phyloP scores from a whole-genome alignment of 1,284 basidiomycete genomes.

The Waitea zeae region DNA sequence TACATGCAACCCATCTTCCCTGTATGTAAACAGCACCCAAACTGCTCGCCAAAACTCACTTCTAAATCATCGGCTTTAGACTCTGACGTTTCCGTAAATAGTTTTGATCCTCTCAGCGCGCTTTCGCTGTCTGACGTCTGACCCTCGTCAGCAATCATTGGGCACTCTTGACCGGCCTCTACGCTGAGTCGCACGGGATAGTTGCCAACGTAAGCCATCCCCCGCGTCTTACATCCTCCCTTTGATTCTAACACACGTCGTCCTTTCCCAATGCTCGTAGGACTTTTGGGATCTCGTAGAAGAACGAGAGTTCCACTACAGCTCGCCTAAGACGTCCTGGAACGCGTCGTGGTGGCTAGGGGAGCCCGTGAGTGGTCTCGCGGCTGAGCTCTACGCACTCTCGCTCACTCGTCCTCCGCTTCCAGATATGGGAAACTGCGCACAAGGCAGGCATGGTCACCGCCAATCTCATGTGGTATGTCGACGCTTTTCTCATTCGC shows the following conservation, averaged over 20 bases:
- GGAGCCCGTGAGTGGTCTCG: constrained; percentile 52
- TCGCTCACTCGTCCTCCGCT: neutral
- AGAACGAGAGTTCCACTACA: constrained; percentile 53
- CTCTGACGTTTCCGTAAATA: constrained; percentile 76
- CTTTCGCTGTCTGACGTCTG: constrained; percentile 1
- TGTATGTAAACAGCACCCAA: constrained; percentile 21
- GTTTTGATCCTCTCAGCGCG: neutral
- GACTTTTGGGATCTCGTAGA: constrained; percentile 73
- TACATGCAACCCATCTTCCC: constrained; percentile 79
- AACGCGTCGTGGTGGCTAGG: constrained; percentile 72
- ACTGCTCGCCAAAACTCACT: constrained; percentile 2
- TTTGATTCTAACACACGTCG: neutral
- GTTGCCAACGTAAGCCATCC: constrained; percentile 56
- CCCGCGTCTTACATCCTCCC: too few relatives aligned
- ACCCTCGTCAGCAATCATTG: constrained; percentile 55
- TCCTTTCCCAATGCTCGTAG: constrained; percentile 17
- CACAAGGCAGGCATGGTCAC: constrained; percentile 55
- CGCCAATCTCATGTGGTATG: constrained; percentile 82
- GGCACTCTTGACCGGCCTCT: constrained; percentile 74
- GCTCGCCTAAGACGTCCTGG: constrained; percentile 40
- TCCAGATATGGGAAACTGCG: constrained; percentile 80
- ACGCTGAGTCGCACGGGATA: constrained; percentile 81
- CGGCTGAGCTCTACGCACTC: neutral
- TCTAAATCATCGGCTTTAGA: constrained; percentile 21
- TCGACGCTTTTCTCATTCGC: constrained; percentile 6